Evolutionary conservation across 1,139 yeast genomes (phyloP), one percentile per base, ranked within the genome.

Genomic region (Yamadazyma sp.): DNA sequence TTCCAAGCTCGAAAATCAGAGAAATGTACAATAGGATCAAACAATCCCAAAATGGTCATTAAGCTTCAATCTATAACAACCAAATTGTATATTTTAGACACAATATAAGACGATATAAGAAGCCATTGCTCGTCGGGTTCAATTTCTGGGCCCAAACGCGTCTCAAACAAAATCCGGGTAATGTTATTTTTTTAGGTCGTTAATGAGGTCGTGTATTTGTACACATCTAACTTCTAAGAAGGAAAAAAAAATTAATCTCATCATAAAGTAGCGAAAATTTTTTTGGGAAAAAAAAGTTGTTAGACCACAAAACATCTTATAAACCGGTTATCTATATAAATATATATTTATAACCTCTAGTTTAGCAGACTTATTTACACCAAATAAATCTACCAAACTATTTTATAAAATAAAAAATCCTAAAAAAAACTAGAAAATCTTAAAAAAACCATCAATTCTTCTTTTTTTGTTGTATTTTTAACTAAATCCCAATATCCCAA

Each of bases 11-110:
- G 34, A 86, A 86, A 64, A 81, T 92, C 51, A 78, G 79, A 61
- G 85, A 81, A 38, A 92, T 92, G 96, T 92, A 91, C 62, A 76
- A 76, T 54, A 83, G 87, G 62, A 64, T 81, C 45, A 76, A 72
- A 43, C 39, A 43, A 27, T 38, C 47, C 14, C 47, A 37, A 26
- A 35, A 11, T 34, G 15, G 31, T 15, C 17, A 32, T 16, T 20
- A 28, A 23, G 25, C 26, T n/a, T 11, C 9, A 26, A 20, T 20
- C 5, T 6, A 20, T 20, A 8, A 8, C 8, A 8, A 20, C 22
- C 8, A 20, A 20, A 20, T 20, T 20, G 22, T 20, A 20, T 20
- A 20, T 20, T 20, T 20, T 6, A 20, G 8, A 5, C 8, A 20
- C 22, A 20, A 20, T 20, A 20, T 6, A 20, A 20, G 8, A 20